Evolutionary conservation across 1,284 basidiomycete genomes (phyloP).

Genomic region (Ustilago trichophora): DNA sequence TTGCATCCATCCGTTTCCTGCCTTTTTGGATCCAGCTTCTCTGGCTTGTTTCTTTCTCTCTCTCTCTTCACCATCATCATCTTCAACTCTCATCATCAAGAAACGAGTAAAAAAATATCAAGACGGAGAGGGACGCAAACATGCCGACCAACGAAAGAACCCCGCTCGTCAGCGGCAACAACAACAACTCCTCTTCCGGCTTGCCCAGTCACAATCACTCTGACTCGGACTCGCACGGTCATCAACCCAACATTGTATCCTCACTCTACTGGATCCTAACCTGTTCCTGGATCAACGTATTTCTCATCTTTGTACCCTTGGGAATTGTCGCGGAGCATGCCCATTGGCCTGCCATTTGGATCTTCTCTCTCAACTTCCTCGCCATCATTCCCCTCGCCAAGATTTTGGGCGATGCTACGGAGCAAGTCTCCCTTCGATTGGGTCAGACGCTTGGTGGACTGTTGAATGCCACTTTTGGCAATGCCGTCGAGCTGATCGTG

Average conservation of each 20-base stretch:
- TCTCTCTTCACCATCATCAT: no score
- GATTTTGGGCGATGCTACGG: conserved; percentile 64
- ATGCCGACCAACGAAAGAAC: conserved; percentile 47
- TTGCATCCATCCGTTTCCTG: no score
- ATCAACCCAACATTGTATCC: conserved; percentile 33
- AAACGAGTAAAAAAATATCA: no score
- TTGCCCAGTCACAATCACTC: conserved; percentile 25
- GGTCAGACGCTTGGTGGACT: conserved; percentile 64
- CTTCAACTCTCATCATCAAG: no score
- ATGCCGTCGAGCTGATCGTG: conserved; percentile 66
- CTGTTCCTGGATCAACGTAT: conserved; percentile 58
- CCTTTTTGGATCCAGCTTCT: no score
- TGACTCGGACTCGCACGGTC: no score
- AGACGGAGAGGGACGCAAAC: no score
- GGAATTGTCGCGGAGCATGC: conserved; percentile 58
- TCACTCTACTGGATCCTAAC: conserved; percentile 61
- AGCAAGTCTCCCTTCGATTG: conserved; percentile 59
- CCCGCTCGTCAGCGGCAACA: conserved; percentile 16
- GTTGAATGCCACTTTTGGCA: conserved; percentile 65
- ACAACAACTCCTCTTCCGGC: conserved; percentile 11
- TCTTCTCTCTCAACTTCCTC: conserved; percentile 64
- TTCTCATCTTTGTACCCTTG: conserved; percentile 64
- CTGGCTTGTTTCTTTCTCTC: no score
- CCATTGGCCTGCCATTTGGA: conserved; percentile 59
- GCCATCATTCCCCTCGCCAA: conserved; percentile 66